Conservation (phyloP, 805 yeast species). For the Candida lessepsii region DNA sequence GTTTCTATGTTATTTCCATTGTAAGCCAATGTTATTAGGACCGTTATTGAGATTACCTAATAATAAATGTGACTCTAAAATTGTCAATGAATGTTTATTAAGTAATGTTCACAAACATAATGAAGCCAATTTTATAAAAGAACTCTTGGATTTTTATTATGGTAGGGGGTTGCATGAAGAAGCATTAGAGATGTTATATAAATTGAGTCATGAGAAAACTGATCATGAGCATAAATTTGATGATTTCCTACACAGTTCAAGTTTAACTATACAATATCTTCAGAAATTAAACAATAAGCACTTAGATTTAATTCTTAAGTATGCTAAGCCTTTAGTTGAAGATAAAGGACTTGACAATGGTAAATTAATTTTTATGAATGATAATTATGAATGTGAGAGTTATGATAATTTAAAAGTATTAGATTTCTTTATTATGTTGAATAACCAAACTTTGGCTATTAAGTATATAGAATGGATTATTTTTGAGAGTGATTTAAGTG, state of each 20-base stretch:
- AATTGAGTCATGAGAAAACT: conserved; percentile 20
- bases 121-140: conserved; percentile 50
- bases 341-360: conserved; percentile 34
- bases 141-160: conserved; percentile 74
- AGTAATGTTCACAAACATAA: conserved; percentile 28
- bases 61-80: conserved; percentile 67
- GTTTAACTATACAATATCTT: conserved; percentile 53
- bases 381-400: conserved; percentile 57
- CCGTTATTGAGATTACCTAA: conserved; percentile 73
- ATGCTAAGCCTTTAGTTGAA: conserved; percentile 51
- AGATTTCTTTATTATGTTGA: conserved; percentile 41
- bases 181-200: conserved; percentile 62
- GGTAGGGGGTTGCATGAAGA: conserved; percentile 60
- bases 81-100: conserved; percentile 56
- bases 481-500: conserved; percentile 33
- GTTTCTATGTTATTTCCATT: conserved; percentile 69
- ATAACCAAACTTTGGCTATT: conserved; percentile 22
- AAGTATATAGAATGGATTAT: conserved; percentile 49
- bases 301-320: conserved; percentile 56
- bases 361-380: conserved; percentile 59
- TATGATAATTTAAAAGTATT: conserved; percentile 55
- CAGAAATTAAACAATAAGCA: conserved; percentile 51
- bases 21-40: conserved; percentile 70
- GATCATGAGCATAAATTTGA: conserved; percentile 22
- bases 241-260: conserved; percentile 36